A percentile compares a stretch with the other conserved stretches of the same genome.
Evolutionary conservation across 2,329 filamentous ascomycete genomes (phyloP).

Genomic region (Pyrenochaeta sp.): DNA sequence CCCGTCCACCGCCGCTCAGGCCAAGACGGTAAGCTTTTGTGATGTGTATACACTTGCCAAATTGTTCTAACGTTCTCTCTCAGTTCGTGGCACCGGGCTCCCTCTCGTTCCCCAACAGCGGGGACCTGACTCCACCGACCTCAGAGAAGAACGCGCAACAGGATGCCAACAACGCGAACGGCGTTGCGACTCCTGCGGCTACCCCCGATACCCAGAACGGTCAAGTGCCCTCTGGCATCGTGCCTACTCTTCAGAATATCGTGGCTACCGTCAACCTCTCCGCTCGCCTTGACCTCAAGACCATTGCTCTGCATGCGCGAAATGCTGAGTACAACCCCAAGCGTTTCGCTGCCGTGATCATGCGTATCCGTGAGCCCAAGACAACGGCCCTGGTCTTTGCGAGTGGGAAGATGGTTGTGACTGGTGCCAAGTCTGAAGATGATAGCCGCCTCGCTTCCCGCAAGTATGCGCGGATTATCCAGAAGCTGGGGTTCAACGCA

Average conservation of each 20-base stretch:
- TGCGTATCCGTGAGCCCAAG: slow-evolving; percentile 99
- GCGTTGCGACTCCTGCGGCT: slow-evolving; percentile 88
- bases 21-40: slow-evolving; percentile 69
- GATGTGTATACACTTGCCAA: slow-evolving; percentile 25
- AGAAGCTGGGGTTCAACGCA: slow-evolving; percentile 99
- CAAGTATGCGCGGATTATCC: slow-evolving; percentile 98
- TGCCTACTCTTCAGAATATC: slow-evolving; percentile 71
- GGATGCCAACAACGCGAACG: slow-evolving; percentile 63
- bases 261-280: slow-evolving; percentile 99
- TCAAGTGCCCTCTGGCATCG: slow-evolving; percentile 72
- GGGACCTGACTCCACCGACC: slow-evolving; percentile 82
- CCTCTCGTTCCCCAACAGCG: slow-evolving; percentile 84
- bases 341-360: slow-evolving; percentile 99
- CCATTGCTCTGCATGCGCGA: slow-evolving; percentile 95
- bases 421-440: slow-evolving; percentile 96
- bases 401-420: slow-evolving; percentile 99
- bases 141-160: slow-evolving; percentile 72
- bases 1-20: slow-evolving; percentile 88
- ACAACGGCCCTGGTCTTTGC: slow-evolving; percentile 98
- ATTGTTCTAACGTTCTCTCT: slow-evolving; percentile 32
- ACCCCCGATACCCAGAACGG: slow-evolving; percentile 81
- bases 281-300: slow-evolving; percentile 98
- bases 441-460: slow-evolving; percentile 95
- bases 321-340: slow-evolving; percentile 99
- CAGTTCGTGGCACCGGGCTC: slow-evolving; percentile 85